A percentile compares a stretch with the other conserved stretches of the same genome.
These are phyloP conservation scores for Globisporangium polare DNA, from an alignment of 352 stramenopile genomes.

Conservation along the genomic window DNA sequence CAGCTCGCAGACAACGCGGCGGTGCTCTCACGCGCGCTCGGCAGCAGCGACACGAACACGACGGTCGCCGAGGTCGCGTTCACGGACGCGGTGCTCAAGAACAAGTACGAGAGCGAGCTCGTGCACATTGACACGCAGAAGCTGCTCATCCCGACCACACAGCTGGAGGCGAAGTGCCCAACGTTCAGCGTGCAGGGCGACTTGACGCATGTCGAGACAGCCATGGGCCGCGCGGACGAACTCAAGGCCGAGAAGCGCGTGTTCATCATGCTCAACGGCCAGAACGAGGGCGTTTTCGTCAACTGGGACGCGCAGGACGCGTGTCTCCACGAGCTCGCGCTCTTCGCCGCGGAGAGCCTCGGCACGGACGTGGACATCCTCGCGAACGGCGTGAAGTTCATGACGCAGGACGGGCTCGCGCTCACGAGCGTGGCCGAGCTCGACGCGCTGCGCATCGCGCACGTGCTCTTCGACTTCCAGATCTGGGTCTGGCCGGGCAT, in stretches of 20 bases:
- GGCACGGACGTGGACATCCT: constrained; percentile 43
- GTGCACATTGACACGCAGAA: constrained; percentile 42
- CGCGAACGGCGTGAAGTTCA: constrained; percentile 52
- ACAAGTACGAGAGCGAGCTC: constrained; percentile 61
- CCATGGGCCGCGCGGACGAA: constrained; percentile 23
- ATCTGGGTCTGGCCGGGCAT: constrained; percentile 79
- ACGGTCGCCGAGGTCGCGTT: constrained; percentile 1
- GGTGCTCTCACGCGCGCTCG: constrained; percentile 1
- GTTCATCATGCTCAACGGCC: constrained; percentile 69
- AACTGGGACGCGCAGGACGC: constrained; percentile 25
- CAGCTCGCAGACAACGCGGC: background rate
- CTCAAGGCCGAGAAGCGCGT: constrained; percentile 33
- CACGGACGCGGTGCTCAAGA: constrained; percentile 18
- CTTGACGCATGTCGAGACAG: constrained; percentile 31
- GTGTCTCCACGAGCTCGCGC: constrained; percentile 49
- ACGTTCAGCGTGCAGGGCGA: constrained; percentile 26
- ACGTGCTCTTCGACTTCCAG: constrained; percentile 65
- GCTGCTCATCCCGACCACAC: constrained; percentile 19
- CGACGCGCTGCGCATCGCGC: constrained; percentile 38
- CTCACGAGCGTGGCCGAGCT: constrained; percentile 38
- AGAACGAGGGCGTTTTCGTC: constrained; percentile 52
- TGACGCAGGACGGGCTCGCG: constrained; percentile 44
- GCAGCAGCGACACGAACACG: background rate
- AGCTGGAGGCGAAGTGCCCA: constrained; percentile 17
- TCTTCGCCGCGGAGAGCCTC: constrained; percentile 29